These are phyloP conservation scores for Aegilops bicornis DNA, from an alignment of 176 grass and related monocot species.

Conservation along the genomic window DNA sequence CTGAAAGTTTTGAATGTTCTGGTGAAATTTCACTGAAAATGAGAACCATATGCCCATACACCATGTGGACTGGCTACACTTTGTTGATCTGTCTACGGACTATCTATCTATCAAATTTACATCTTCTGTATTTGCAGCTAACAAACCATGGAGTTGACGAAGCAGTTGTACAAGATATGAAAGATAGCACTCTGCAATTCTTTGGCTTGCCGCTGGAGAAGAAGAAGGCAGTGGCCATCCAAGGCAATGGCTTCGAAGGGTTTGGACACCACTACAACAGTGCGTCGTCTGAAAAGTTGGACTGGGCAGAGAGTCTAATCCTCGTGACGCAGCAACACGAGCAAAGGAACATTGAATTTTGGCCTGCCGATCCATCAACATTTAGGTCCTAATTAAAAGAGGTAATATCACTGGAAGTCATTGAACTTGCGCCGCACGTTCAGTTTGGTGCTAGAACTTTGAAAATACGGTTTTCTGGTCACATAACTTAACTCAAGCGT, in stretches of 20 bases:
- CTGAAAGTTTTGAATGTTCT: rapidly evolving
- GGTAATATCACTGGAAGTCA: no score
- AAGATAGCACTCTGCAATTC: neutral
- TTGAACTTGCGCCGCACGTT: no score
- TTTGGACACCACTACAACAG: constrained; percentile 20
- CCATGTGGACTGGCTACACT: no score
- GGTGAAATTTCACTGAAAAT: no score
- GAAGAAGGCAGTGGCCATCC: neutral
- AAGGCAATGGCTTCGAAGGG: neutral
- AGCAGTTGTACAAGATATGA: neutral
- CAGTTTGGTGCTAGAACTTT: no score
- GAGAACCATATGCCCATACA: no score
- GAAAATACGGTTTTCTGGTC: no score
- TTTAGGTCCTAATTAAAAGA: neutral
- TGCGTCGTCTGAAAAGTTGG: neutral
- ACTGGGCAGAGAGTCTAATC: constrained; percentile 19
- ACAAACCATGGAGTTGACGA: constrained; percentile 19
- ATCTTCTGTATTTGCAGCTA: neutral
- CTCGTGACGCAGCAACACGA: neutral
- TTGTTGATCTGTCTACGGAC: no score
- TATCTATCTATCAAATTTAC: neutral
- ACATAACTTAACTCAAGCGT: no score
- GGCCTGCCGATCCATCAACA: neutral
- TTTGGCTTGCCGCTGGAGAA: neutral
- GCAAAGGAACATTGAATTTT: neutral